Evolutionary conservation across 2,329 filamentous ascomycete genomes (phyloP).

Genomic region (Neonectria magnoliae): DNA sequence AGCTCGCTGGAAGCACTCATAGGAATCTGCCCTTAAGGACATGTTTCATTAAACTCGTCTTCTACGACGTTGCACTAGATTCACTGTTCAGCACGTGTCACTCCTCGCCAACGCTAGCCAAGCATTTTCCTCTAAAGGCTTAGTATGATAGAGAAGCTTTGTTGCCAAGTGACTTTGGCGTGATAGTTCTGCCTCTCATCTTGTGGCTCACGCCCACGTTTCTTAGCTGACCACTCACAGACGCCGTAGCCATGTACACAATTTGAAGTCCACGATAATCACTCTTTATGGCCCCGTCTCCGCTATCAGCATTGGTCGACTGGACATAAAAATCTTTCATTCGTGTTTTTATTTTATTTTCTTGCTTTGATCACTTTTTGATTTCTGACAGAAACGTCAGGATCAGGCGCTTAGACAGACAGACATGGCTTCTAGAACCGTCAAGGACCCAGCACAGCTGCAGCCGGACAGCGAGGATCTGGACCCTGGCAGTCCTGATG

Average conservation of each 20-base stretch:
- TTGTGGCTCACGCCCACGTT: conserved; percentile 10
- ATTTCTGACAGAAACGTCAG: too few relatives aligned
- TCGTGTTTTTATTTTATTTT: neutral
- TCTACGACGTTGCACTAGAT: too few relatives aligned
- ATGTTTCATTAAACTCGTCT: too few relatives aligned
- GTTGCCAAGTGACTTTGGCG: neutral
- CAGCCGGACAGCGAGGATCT: neutral
- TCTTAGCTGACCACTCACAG: conserved; percentile 6
- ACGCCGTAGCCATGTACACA: neutral
- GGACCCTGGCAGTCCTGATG: neutral
- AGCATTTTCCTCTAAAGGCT: neutral
- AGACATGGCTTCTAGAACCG: neutral
- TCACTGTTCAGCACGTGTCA: too few relatives aligned
- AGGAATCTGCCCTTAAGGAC: too few relatives aligned
- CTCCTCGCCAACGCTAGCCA: neutral
- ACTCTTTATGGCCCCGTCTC: neutral
- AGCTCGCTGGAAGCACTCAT: too few relatives aligned
- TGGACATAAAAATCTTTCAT: neutral
- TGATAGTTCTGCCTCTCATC: conserved; percentile 11
- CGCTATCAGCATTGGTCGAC: neutral
- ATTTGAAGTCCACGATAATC: neutral
- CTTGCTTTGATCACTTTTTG: neutral
- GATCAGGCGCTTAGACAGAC: too few relatives aligned
- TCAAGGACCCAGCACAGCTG: neutral
- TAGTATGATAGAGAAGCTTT: neutral